Base-by-base conservation (phyloP, 257 asterid genomes). In the Rauvolfia tetraphylla region DNA sequence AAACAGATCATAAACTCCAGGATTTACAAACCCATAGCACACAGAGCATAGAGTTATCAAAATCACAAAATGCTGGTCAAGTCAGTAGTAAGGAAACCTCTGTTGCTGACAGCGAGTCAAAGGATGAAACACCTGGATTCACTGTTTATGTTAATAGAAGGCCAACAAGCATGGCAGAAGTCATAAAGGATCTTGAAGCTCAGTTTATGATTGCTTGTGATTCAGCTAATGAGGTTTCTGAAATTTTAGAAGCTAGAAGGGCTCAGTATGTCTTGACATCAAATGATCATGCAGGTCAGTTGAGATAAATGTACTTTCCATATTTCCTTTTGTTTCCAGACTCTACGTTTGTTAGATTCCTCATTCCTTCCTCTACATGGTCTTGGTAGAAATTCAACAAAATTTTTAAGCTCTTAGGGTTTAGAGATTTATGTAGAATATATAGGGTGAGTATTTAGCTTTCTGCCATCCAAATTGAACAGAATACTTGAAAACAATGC, bases 131-230 rank as follows among this genome's bases (percentile, higher is more conserved):
- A 34, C 96, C 93, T 39, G 99, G 99, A 63, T 95, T 87, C 76
- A 95, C 99, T 1, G 97, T 90, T 72, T 91, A 91, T 71, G 95
- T 95, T 39, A 90, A 95, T 73, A 87, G 88, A 79, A 89, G 95
- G 85, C 94, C 95, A 36, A 90, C 96, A 25, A 95, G 93, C 83
- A 95, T 91, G 98, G 86, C 89, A 22, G 98, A 95, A 82, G 96
- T 95, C 81, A 87, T 95, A 70, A 91, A 90, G 86, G 98, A 89
- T 75, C 98, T 92, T 46, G 98, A 95, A 84, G 90, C 86, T 71
- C 98, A 92, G 79, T 95, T 95, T 80, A 75, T 25, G 69, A 79
- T 86, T 77, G 95, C 93, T 82, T 89, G 96, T 82, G 85, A 83
- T 61, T 92, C 93, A 25, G 99, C 97, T 58, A 74, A 80, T 42